Evolutionary conservation across 257 asterid genomes (phyloP), one percentile per base, ranked within the genome.

Genomic region (Nemophila menziesii): DNA sequence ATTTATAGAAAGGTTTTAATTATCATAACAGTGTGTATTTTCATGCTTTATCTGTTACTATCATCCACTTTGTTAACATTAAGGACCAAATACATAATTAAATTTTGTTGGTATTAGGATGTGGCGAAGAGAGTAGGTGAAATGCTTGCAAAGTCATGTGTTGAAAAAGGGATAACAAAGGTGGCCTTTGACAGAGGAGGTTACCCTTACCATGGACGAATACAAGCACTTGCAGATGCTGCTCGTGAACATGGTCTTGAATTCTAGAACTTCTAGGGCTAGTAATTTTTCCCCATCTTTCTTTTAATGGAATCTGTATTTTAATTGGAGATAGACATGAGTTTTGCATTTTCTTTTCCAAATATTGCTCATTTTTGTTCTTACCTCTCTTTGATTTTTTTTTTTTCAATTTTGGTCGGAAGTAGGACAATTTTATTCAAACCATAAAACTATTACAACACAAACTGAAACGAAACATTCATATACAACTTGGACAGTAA

Each of bases 171-270:
- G 55, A 90, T 90, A 45, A 74, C 82, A 12, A 79, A 90, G 81
- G 96, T 85, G 70, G 99, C 93, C 21, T 90, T 90, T 42, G 96
- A 90, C 44, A 71, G 94, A 29, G 94, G 96, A 24, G 99, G 98
- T 44, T 80, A 75, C 66, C 94, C 83, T 50, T 89, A 89, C 80
- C 98, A 89, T 60, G 98, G 96, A 9, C 74, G 98, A 20, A 69
- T 89, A 10, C 78, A 76, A 63, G 96, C 98, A 58, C 86, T 85
- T 22, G 96, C 98, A 1, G 70, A 74, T 61, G 90, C 96, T 8
- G 98, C 98, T 27, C 62, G 96, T 56, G 96, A 84, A 64, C 70
- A 78, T 14, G 96, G 98, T 43, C 78, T 81, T 64, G 85, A 74
- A 56, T 84, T 84, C 55, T 89, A 70, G 77, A 18, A 49, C 21